Conservation (phyloP, 2,329 filamentous ascomycete genomes). For the Aureobasidium leucospermi region DNA sequence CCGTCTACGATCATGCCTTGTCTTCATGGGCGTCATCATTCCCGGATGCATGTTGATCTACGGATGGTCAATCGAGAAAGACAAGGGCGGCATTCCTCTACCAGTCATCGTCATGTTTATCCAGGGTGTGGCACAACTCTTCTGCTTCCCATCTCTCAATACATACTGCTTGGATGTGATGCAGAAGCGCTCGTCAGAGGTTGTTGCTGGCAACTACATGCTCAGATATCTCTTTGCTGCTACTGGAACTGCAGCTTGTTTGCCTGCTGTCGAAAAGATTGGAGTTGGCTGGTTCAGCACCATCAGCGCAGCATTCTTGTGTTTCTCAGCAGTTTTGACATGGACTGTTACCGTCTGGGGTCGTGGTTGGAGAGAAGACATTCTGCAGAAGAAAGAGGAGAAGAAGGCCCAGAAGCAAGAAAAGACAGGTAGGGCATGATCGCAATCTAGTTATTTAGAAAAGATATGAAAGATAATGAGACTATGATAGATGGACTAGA, state of each 20-base stretch:
- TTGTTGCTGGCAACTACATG: constrained; percentile 70
- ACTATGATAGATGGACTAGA: neutral
- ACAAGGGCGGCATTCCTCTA: constrained; percentile 48
- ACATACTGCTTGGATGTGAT: constrained; percentile 80
- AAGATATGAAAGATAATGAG: neutral
- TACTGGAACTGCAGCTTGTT: constrained; percentile 59
- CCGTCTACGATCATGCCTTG: constrained; percentile 52
- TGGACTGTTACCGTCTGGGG: constrained; percentile 47
- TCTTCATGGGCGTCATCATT: constrained; percentile 50
- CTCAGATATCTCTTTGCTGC: constrained; percentile 69
- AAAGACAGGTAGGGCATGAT: neutral
- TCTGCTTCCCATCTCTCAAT: constrained; percentile 69
- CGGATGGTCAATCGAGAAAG: constrained; percentile 55
- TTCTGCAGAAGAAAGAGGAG: constrained; percentile 17
- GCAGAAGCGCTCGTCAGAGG: constrained; percentile 62
- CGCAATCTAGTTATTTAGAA: neutral
- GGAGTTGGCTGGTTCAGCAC: constrained; percentile 79
- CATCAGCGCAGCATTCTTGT: constrained; percentile 54
- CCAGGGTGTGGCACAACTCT: constrained; percentile 66
- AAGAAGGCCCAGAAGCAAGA: constrained; percentile 10
- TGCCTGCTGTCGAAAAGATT: constrained; percentile 66
- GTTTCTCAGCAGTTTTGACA: constrained; percentile 36
- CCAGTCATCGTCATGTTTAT: constrained; percentile 68
- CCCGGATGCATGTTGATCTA: constrained; percentile 61
- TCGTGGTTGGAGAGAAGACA: constrained; percentile 21